phyloP scores from a whole-genome alignment of 2,329 filamentous ascomycete genomes.

The Aspergillus oerlinghausenensis region DNA sequence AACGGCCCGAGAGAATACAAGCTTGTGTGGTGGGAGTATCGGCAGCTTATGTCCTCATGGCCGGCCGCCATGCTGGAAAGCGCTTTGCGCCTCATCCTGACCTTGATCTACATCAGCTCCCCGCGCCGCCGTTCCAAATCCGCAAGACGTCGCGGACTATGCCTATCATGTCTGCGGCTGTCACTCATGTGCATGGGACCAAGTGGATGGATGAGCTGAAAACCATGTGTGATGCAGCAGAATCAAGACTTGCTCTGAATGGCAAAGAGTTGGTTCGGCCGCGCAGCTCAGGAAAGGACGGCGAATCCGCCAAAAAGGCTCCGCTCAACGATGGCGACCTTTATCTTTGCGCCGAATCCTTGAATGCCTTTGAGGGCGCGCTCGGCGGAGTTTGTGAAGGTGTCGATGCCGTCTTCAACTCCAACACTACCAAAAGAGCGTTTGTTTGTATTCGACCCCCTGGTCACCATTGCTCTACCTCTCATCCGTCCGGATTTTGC shows the following conservation, averaged over 20 bases:
- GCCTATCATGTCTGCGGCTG: conserved; percentile 66
- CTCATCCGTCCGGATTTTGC: conserved; percentile 90
- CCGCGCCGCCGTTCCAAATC: conserved; percentile 74
- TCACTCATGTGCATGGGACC: conserved; percentile 84
- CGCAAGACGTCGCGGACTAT: conserved; percentile 71
- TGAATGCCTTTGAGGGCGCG: conserved; percentile 83
- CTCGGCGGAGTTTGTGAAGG: conserved; percentile 91
- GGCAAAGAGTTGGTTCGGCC: conserved; percentile 74
- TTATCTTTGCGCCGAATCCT: conserved; percentile 81
- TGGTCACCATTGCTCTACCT: conserved; percentile 89
- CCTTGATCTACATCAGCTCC: conserved; percentile 51
- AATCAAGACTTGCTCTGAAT: conserved; percentile 68
- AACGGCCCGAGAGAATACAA: conserved; percentile 85
- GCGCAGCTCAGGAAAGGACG: conserved; percentile 32
- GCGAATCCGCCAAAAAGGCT: conserved; percentile 37
- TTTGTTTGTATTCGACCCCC: conserved; percentile 92
- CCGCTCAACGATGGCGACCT: conserved; percentile 83
- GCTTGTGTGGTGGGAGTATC: conserved; percentile 79
- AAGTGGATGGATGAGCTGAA: conserved; percentile 93
- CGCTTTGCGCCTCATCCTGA: conserved; percentile 63
- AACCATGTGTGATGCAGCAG: conserved; percentile 76
- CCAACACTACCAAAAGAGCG: conserved; percentile 63
- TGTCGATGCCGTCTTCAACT: conserved; percentile 74
- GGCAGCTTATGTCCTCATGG: conserved; percentile 84
- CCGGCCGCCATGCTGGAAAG: conserved; percentile 70